Percentiles rank a stretch among this genome's conserved stretches.
These are phyloP conservation scores for Tylopilus balloui DNA, from an alignment of 768 basidiomycete genomes.

Conservation along the genomic window DNA sequence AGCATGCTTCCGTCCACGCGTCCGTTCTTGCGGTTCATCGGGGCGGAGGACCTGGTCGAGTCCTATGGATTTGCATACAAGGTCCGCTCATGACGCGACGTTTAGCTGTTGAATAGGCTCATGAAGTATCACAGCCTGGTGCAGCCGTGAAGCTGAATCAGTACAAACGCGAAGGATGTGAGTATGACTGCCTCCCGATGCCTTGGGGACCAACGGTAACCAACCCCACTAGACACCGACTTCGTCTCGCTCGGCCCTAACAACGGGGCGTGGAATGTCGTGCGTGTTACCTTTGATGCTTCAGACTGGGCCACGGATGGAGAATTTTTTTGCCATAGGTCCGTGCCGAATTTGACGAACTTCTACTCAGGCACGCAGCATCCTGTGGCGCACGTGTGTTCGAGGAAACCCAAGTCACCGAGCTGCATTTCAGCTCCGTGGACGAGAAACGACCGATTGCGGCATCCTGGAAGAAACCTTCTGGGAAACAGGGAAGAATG, in stretches of 20 bases:
- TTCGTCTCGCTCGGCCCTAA: constrained; percentile 1
- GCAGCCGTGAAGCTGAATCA: constrained; percentile 10
- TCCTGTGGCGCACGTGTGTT: neutral
- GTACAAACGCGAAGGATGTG: constrained; percentile 14
- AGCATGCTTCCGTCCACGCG: constrained; percentile 7
- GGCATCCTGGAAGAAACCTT: neutral
- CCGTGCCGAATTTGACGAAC: constrained; percentile 7
- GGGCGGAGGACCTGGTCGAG: constrained; percentile 4
- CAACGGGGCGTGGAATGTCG: constrained; percentile 8
- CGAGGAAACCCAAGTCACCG: constrained; percentile 8
- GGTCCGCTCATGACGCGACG: neutral
- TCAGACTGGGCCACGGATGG: too few relatives aligned
- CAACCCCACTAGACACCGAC: constrained; percentile 2
- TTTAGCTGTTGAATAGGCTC: neutral
- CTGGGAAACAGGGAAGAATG: neutral
- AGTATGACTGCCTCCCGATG: neutral
- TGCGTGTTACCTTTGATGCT: neutral
- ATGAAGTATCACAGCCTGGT: neutral
- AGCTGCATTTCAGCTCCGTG: neutral
- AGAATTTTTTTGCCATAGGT: neutral
- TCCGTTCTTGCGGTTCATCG: constrained; percentile 9
- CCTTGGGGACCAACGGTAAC: too few relatives aligned
- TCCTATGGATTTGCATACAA: constrained; percentile 9
- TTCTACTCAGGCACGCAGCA: neutral
- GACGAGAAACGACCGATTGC: neutral